Evolutionary conservation across 495 filamentous ascomycete species (phyloP), one percentile per base, ranked within the genome.

Genomic region (Aspergillus ellipticus): DNA sequence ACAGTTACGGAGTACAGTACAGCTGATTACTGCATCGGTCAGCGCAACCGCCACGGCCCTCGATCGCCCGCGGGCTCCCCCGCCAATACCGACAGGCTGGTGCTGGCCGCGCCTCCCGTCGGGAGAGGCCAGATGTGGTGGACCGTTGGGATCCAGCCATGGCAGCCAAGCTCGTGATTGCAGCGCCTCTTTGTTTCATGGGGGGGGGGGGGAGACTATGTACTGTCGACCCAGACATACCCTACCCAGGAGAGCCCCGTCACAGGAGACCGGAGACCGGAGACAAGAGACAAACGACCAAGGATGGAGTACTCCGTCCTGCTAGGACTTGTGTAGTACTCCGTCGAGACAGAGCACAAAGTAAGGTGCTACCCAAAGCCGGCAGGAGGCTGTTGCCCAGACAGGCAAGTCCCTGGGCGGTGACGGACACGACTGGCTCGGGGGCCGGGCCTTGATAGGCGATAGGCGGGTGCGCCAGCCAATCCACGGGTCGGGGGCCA

Each of bases 41-140:
- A 35, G 4, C 33, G 33, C 11, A 13, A 5, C 8, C 35, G 35
- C 35, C 35, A 39, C 35, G 10, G 35, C 35, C 10, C 35, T 39
- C 35, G 35, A 39, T 39, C 35, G 13, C 39, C 16, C 51, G 42
- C 11, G 29, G 15, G 22, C 51, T 37, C 42, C 52, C 28, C 52
- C 52, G 43, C 52, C 43, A 45, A 54, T 33, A 46, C 52, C 52
- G 52, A 54, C 52, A 54, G 52, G 21, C 42, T 54, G 52, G 52
- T 54, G 42, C 52, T 54, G 37, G 13, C 39, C 39, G 37, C 51
- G 39, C 35, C 26, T 37, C 42, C 37, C 51, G 37, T 54, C 43
- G 52, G 28, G 20, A 43, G 17, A 42, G 49, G 41, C 17, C 51
- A 31, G 28, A 19, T 54, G 51, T 26, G 51, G 42, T 42, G 28